Evolutionary conservation across 495 filamentous ascomycete genomes (phyloP), one percentile per base, ranked within the genome.

Genomic region (Neurospora cerealis): DNA sequence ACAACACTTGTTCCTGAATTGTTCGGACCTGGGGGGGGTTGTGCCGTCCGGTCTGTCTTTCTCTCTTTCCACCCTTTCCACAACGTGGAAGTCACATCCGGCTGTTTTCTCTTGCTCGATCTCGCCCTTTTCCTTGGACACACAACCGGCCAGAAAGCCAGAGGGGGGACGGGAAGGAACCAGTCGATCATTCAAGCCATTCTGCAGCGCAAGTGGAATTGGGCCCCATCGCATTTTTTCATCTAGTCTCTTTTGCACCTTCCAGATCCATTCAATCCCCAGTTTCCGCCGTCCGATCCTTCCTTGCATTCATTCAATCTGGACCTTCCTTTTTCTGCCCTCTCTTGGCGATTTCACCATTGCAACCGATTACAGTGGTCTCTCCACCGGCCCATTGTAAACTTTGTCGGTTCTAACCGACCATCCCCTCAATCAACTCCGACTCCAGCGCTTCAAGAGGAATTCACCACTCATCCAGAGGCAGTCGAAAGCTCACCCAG

Each of bases 1-100:
- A 62, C 54, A 62, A 34, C 54, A 76, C 72, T 70, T 74, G 78
- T 80, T 79, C 79, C 79, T 80, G 77, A 73, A 75, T 72, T 74
- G 77, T 76, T 77, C 74, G 77, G 69, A 73, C 71, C 72, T 72
- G 24, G 54, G 48, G 48, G 48, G 54, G 54, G 24, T 34, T 66
- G 28, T 62, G 24, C 24, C 24, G 54, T 62, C 21, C 5, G 21
- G n/a, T 60, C 48, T 24, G 11, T 60, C 71, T 28, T 70, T 66
- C 40, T 48, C 70, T 73, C 69, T 44, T 66, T 69, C 72, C 74
- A 40, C 69, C 69, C 42, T 46, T 46, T 46, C 19, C 42, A 73
- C 72, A 36, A 66, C 39, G 70, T 48, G 71, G 71, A 42, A 46
- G 41, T 71, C 46, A 36, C 71, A 73, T 77, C 72, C 77, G 77